phyloP scores from a whole-genome alignment of 345 rosid genomes.

The Arabis alpina region DNA sequence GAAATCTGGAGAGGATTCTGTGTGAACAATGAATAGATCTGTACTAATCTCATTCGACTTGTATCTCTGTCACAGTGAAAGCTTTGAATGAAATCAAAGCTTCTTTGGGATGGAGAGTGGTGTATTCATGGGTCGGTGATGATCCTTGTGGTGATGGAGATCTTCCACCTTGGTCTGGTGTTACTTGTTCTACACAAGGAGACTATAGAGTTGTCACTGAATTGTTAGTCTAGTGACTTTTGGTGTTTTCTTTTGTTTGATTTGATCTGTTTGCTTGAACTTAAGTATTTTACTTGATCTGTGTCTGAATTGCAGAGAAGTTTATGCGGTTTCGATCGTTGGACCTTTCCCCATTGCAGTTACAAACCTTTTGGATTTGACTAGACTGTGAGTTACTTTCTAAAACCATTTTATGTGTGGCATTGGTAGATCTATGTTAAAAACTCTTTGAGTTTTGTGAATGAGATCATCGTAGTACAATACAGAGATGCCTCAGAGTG shows the following conservation, averaged over 20 bases:
- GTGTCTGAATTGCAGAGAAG: slow-evolving; percentile 65
- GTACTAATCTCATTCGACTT: background rate
- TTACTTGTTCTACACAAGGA: slow-evolving; percentile 86
- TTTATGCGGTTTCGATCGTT: slow-evolving; percentile 92
- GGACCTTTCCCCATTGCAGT: slow-evolving; percentile 98
- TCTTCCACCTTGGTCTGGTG: slow-evolving; percentile 94
- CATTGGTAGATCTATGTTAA: slow-evolving; percentile 6
- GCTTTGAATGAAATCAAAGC: slow-evolving; percentile 97
- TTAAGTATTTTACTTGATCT: background rate
- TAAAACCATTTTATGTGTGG: background rate
- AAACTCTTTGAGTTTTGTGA: background rate
- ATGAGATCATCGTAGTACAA: slow-evolving; percentile 1
- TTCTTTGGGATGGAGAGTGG: slow-evolving; percentile 97
- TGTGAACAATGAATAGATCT: slow-evolving; percentile 29
- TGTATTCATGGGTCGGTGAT: slow-evolving; percentile 96
- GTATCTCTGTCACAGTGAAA: slow-evolving; percentile 58
- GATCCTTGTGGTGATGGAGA: slow-evolving; percentile 96
- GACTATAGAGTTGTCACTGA: slow-evolving; percentile 92
- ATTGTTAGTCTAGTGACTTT: slow-evolving; percentile 49
- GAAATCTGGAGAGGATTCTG: background rate
- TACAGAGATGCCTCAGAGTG: background rate
- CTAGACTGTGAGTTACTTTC: slow-evolving; percentile 69
- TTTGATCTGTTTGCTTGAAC: background rate
- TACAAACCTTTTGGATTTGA: slow-evolving; percentile 88
- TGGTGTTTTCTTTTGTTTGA: background rate